Evolutionary conservation across 805 yeast genomes (phyloP), one percentile per base, ranked within the genome.

Genomic region (Candida sphagnicola): DNA sequence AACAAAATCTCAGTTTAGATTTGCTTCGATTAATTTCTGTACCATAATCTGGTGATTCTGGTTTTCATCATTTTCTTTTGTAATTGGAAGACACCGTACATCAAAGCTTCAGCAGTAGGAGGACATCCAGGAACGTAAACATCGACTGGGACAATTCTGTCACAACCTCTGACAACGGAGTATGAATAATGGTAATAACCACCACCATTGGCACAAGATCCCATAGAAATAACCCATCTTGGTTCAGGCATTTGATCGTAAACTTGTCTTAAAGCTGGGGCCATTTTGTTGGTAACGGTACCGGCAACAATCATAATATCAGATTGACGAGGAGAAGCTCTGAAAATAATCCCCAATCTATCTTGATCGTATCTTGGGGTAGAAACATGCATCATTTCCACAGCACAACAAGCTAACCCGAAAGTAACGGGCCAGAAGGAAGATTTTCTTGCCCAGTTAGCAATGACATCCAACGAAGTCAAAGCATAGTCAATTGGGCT

Each of bases 171-270:
- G 16, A 87, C 95, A 18, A 87, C 95, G 30, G 89, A 77, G 67
- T 86, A 86, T 8, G 93, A 83, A 65, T 86, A 86, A 63, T 86
- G 95, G 68, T 86, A 86, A 67, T 86, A 86, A 24, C 95, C 95
- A 44, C 95, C 95, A 46, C 95, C 95, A 59, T 86, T 86, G 46
- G 95, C 95, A 68, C 95, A 86, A 5, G 91, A 82, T 35, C 95
- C 95, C 95, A 86, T 86, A 41, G 93, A 84, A 52, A 86, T 86
- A 37, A 87, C 95, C 95, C 95, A 86, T 67, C 90, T 80, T 34
- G 95, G 95, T 51, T 84, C 93, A 25, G 95, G 88, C 95, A 87
- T 87, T 67, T 86, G 95, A 63, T 86, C 95, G 63, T 87, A 86
- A 24, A 86, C 95, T 69, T 85, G 93, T 70, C 95, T 82, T 61